Base-by-base conservation (phyloP, 495 filamentous ascomycete genomes). In the Trypethelium eluteriae region DNA sequence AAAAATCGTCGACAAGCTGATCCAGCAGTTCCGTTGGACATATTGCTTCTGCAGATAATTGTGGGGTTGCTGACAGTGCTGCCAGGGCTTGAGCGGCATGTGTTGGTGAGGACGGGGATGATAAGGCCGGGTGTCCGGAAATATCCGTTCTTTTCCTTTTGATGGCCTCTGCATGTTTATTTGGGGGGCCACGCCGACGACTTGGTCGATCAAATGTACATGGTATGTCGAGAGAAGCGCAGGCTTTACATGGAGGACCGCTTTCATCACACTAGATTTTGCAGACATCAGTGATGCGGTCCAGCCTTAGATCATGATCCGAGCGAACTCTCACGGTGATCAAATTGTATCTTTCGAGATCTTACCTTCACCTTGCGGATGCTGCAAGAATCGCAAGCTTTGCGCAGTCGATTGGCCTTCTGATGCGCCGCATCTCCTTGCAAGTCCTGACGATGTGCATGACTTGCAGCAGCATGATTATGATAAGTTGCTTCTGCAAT, bases 371-470 rank as follows among this genome's bases (percentile, higher is more conserved):
- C 89, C 73, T 94, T 94, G 39, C 90, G 86, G 70, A 88, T 84
- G 70, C 88, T 92, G 76, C 90, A 94, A 77, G 88, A 87, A 75
- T 94, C 90, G 75, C 90, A 94, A 32, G 90, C 90, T 73, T 90
- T 89, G 56, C 87, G 85, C 64, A 93, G 78, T 64, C 90, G 80
- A 53, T 81, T 86, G 59, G 69, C 63, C 63, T 77, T 78, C 53
- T 70, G 65, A 10, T 41, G 57, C 67, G 7, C 69, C 64, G 1
- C 53, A 38, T 46, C 39, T 35, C 2, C 39, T 9, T 46, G 56
- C 5, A 2, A 3, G n/a, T 66, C 39, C 36, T 65, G 67, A 6
- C 53, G 53, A 3, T 59, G 53, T 59, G 7, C 32, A 14, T 9
- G 53, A 36, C 53, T 59, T 10, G 53, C 7, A 7, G 18, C 53